These are phyloP conservation scores for Lipomyces sp. DNA, from an alignment of 805 yeast genomes.

Conservation along the genomic window DNA sequence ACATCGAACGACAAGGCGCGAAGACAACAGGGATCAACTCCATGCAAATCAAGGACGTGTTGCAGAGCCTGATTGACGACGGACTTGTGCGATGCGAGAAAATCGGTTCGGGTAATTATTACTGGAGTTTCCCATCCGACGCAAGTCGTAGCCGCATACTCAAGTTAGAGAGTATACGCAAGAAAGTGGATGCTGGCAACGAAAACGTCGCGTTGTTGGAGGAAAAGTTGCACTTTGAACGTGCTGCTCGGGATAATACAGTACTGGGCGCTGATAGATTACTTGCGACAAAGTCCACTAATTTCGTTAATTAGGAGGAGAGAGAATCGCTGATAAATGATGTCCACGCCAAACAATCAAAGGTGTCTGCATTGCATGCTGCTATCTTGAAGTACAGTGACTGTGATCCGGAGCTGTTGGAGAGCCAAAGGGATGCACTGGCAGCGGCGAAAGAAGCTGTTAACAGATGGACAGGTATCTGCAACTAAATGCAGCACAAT, in stretches of 20 bases:
- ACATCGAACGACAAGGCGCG: slow-evolving; percentile 54
- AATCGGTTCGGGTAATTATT: slow-evolving; percentile 56
- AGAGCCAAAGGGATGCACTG: slow-evolving; percentile 20
- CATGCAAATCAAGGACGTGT: slow-evolving; percentile 59
- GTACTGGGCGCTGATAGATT: slow-evolving; percentile 8
- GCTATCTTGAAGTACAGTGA: slow-evolving; percentile 23
- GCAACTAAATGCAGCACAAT: slow-evolving; percentile 23
- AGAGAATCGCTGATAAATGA: slow-evolving; percentile 15
- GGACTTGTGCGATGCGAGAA: slow-evolving; percentile 56
- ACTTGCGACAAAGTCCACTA: neutral
- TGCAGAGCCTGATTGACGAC: slow-evolving; percentile 56
- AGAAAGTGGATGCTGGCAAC: slow-evolving; percentile 15
- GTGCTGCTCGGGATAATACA: slow-evolving; percentile 12
- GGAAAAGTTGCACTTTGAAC: slow-evolving; percentile 19
- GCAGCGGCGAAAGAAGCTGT: slow-evolving; percentile 31
- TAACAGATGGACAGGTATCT: slow-evolving; percentile 40
- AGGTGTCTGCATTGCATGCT: slow-evolving; percentile 8
- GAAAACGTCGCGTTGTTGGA: slow-evolving; percentile 16
- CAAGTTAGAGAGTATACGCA: slow-evolving; percentile 21
- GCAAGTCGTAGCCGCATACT: slow-evolving; percentile 29
- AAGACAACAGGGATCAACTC: slow-evolving; percentile 56
- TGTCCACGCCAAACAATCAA: slow-evolving; percentile 17
- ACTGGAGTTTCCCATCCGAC: slow-evolving; percentile 38
- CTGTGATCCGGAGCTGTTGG: slow-evolving; percentile 29
- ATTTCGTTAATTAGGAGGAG: slow-evolving; percentile 12